These are phyloP conservation scores for Morella rubra DNA, from an alignment of 306 rosid genomes.

Conservation along the genomic window DNA sequence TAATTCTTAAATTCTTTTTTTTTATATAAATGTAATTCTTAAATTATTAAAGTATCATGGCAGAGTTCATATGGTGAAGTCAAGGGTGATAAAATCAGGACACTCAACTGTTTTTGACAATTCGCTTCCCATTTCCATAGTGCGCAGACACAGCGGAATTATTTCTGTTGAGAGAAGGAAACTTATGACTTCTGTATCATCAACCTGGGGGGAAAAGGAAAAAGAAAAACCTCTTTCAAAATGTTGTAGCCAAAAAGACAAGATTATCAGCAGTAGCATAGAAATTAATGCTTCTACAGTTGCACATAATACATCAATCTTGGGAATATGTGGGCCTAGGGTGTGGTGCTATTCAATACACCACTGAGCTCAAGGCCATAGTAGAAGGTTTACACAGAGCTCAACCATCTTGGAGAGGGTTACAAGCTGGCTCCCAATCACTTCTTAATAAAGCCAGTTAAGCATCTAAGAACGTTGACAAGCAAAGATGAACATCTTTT, in stretches of 20 bases:
- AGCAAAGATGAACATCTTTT: neutral
- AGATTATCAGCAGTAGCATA: neutral
- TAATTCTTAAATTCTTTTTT: neutral
- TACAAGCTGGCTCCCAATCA: neutral
- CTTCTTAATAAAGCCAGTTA: neutral
- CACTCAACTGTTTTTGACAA: conserved; percentile 79
- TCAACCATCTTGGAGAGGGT: neutral
- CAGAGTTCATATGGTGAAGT: neutral
- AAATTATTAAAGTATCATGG: neutral
- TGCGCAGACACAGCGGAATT: conserved; percentile 78
- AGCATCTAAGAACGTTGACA: neutral
- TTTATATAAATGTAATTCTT: too few relatives aligned
- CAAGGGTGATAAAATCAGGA: conserved; percentile 24
- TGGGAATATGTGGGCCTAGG: neutral
- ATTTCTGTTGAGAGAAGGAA: conserved; percentile 81
- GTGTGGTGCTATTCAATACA: too few relatives aligned
- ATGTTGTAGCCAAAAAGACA: neutral
- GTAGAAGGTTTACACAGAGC: neutral
- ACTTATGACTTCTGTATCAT: conserved; percentile 65
- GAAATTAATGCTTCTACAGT: neutral
- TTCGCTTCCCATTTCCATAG: conserved; percentile 85
- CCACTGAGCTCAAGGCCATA: too few relatives aligned
- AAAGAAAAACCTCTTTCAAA: neutral
- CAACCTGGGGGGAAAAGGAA: conserved; percentile 48
- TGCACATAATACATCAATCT: neutral